Evolutionary conservation across 306 rosid genomes (phyloP).

Genomic region (Trifolium repens): DNA sequence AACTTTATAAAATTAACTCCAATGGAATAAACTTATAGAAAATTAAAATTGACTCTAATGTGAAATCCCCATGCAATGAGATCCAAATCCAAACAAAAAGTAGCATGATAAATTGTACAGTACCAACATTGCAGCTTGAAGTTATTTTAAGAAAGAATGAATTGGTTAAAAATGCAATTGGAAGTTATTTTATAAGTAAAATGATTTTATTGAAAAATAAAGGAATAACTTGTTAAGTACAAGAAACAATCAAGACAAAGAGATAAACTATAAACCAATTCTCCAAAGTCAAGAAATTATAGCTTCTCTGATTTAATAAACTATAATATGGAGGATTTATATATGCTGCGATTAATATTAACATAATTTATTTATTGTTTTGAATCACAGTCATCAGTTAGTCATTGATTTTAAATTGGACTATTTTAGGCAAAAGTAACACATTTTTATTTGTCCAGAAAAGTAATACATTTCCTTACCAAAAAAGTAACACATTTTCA

Average conservation of each 20-base stretch:
- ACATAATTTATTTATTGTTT: no score
- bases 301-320: background rate
- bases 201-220: slow-evolving; percentile 1
- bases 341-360: no score
- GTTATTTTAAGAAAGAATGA: background rate
- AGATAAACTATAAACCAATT: background rate
- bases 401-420: no score
- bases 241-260: background rate
- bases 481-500: no score
- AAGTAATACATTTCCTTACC: no score
- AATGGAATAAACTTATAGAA: no score
- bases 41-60: no score
- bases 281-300: background rate
- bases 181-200: background rate
- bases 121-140: background rate
- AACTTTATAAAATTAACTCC: no score
- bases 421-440: no score
- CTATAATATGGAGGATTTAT: background rate
- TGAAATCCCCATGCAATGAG: no score
- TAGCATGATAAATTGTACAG: background rate
- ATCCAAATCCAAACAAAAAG: background rate
- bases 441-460: no score
- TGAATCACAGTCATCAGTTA: no score
- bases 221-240: background rate
- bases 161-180: background rate